Evolutionary conservation across 1,284 basidiomycete species (phyloP), one percentile per base, ranked within the genome.

Genomic region (Sparassis latifolia): DNA sequence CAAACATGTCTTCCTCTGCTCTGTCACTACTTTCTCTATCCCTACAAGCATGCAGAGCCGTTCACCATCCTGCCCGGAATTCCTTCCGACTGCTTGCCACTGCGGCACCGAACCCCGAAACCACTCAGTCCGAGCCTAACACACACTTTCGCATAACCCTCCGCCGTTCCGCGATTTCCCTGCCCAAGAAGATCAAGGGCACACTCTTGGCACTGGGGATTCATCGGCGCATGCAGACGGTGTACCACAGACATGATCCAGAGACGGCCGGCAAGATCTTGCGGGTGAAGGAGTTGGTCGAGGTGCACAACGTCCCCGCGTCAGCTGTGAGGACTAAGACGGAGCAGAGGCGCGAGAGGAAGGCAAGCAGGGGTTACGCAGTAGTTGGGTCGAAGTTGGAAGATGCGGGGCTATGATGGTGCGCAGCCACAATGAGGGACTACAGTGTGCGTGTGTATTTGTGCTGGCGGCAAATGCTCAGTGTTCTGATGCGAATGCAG

Each of bases 131-230:
- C 45, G 66, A 66, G 47, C 69, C 73, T 42, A 72, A 72, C 38
- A 89, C 88, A 1, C 86, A 93, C 69, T 93, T 78, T 73, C 87
- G 88, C 74, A 85, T 94, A 58, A 93, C 91, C 28, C 79, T 91
- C 12, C 77, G 79, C 10, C 86, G 91, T 50, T 92, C 90, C 3
- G 87, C 82, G 48, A 92, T 93, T 58, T 84, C 87, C 2, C 78
- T 93, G 33, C 84, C 86, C 1, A 73, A 79, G 51, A 78, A 77
- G 59, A 81, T 82, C 55, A 79, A 89, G 64, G 84, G 78, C 45
- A 91, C 89, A 0, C 76, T 93, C 27, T 75, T 78, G 27, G 78
- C 88, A 0, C 79, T 94, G 1, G 91, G 91, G 0, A 74, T 94
- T 48, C 86, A 87, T 65, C 73, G 85, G 53, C 79, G 92, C 32